Percentiles rank a stretch among this genome's conserved stretches.
These are phyloP conservation scores for Beauveria sp. DNA, from an alignment of 2,329 filamentous ascomycete genomes.

Conservation along the genomic window DNA sequence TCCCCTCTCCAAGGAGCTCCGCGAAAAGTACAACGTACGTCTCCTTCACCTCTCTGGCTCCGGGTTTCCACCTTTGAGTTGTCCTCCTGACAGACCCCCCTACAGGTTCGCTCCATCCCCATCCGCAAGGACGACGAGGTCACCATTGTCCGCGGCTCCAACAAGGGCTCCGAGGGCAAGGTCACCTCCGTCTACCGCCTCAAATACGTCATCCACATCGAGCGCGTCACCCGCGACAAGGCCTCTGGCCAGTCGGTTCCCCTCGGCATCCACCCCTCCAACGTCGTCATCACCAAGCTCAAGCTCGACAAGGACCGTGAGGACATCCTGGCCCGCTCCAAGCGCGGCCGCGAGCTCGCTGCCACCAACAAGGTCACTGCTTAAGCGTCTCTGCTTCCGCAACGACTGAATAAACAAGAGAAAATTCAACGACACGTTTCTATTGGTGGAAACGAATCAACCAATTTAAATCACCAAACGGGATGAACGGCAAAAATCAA, in stretches of 20 bases:
- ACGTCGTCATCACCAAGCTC: constrained; percentile 97
- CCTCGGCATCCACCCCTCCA: constrained; percentile 89
- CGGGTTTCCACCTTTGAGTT: neutral
- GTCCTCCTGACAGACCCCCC: neutral
- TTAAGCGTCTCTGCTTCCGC: constrained; percentile 25
- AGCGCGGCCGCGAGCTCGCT: constrained; percentile 67
- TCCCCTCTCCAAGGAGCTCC: constrained; percentile 90
- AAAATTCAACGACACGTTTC: constrained; percentile 14
- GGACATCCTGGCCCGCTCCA: constrained; percentile 79
- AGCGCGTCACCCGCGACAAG: constrained; percentile 96
- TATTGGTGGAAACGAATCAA: constrained; percentile 14
- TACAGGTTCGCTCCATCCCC: constrained; percentile 84
- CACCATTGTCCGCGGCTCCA: constrained; percentile 79
- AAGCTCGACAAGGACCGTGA: constrained; percentile 96
- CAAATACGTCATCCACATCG: constrained; percentile 95
- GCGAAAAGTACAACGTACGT: constrained; percentile 97
- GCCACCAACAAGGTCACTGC: constrained; percentile 62
- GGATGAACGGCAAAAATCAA: constrained; percentile 15
- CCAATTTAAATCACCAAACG: constrained; percentile 13
- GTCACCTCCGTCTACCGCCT: constrained; percentile 95
- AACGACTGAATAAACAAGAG: constrained; percentile 14
- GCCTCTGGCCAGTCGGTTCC: constrained; percentile 92
- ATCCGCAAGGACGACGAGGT: constrained; percentile 98
- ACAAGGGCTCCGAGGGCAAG: constrained; percentile 99
- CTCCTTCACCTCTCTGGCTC: neutral